These are phyloP conservation scores for Solanum paucissectum DNA, from an alignment of 257 asterid genomes.

Conservation along the genomic window DNA sequence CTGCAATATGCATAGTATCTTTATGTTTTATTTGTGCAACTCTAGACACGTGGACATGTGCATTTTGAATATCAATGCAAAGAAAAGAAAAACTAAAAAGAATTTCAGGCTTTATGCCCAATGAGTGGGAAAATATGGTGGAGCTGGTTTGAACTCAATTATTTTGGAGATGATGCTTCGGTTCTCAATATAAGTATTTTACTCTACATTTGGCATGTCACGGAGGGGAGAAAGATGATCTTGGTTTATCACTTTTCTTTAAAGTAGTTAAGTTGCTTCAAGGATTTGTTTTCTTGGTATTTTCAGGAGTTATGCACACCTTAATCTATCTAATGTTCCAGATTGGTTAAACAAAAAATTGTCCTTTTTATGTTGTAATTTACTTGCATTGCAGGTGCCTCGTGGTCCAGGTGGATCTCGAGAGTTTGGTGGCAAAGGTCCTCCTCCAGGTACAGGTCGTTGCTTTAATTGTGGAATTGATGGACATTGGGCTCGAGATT, in stretches of 20 bases:
- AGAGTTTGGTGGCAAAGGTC: slow-evolving; percentile 44
- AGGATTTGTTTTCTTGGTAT: not conserved
- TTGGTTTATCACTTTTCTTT: not conserved
- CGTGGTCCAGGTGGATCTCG: slow-evolving; percentile 63
- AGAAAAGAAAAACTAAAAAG: not conserved
- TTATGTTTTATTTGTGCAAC: not conserved
- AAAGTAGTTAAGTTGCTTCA: not conserved
- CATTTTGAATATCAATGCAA: not conserved
- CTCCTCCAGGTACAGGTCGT: slow-evolving; percentile 56
- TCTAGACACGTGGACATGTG: not conserved
- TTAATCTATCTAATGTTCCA: not conserved
- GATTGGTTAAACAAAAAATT: not conserved
- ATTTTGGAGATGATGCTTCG: not conserved
- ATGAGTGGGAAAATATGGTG: not conserved
- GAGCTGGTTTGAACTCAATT: not conserved
- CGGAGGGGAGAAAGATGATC: not conserved
- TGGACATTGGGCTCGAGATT: slow-evolving; percentile 63
- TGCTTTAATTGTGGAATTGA: slow-evolving; percentile 61
- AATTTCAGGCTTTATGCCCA: not conserved
- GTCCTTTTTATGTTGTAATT: not conserved
- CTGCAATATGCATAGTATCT: not conserved
- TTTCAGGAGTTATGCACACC: not conserved
- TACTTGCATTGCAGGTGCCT: slow-evolving; percentile 26
- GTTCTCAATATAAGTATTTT: not conserved
- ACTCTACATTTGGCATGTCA: not conserved